Evolutionary conservation across 768 basidiomycete genomes (phyloP), one percentile per base, ranked within the genome.

Genomic region (Glaciozyma martinii): DNA sequence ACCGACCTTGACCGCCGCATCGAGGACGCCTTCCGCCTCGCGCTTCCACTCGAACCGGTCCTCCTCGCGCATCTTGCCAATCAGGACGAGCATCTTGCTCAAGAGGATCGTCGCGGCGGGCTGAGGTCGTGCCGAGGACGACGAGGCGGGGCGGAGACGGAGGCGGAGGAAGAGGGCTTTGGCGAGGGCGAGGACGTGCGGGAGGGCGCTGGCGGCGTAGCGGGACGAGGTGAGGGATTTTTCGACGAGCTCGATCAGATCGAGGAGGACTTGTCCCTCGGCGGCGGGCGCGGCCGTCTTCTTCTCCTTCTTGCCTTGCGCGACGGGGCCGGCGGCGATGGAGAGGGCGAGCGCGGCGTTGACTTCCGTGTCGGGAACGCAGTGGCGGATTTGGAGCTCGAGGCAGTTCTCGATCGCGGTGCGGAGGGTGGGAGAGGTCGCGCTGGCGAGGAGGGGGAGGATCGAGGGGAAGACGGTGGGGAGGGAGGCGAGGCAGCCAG

Each of bases 41-140:
- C 93, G 92, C 75, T 90, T 92, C 77, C 88, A 82, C 76, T 95
- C 91, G 72, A 98, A 99, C 2, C 81, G 84, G 76, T 87, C 90
- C 72, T 86, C 81, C 30, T 82, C 79, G 61, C 94, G 79, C 60
- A 94, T 77, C 42, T 87, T 85, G 9, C 84, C 89, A 29, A 94
- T 80, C 63, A 83, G 83, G 65, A 81, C 76, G 52, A 97, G 88
- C 85, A 25, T 86, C 86, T 32, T 85, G 81, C 42, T 76, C 81
- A 40, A 73, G 70, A 66, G 72, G 30, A 47, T 54, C 32, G 62
- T 37, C 9, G 74, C 77, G 25, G 70, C 70, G 27, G 29, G 80
- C 74, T 47, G 42, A 2, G 44, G 49, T 15, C 66, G 55, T 23
- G 61, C 71, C 4, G 63, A 25, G 1, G 74, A 76, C 62, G 73